Base-by-base conservation (phyloP, 2,329 filamentous ascomycete species). In the Aspergillus niger region DNA sequence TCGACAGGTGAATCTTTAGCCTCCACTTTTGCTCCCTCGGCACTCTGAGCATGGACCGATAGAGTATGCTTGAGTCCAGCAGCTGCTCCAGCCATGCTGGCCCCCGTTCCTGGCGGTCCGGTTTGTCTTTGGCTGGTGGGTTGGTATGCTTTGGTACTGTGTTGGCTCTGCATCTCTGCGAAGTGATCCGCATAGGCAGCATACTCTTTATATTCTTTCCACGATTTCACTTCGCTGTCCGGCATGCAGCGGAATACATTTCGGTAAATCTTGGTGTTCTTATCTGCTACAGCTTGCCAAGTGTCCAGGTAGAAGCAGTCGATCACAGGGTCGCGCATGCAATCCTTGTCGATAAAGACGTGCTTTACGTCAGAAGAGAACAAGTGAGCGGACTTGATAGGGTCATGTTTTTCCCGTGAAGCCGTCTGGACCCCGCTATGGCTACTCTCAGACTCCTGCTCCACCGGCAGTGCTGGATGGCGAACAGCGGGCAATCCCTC, bases 171-270 rank as follows among this genome's bases (percentile, higher is more conserved):
- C 69, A 84, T 76, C 68, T 90, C 88, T 58, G 86, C 85, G 80
- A 99, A 97, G 49, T 88, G 86, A 66, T 90, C 87, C 17, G 85
- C 83, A 73, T 97, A 98, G 4, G 87, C 84, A 57, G 86, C 83
- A 71, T 90, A 96, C 66, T 96, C 90, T 64, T 91, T 89, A 77
- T 99, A 99, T 65, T 96, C 91, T 66, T 90, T 88, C 95, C 95
- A 99, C 47, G 90, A 94, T 65, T 87, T 89, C 26, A 97, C 95
- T 72, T 97, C 92, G 55, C 89, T 97, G 74, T 99, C 95, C 1
- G 95, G 95, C 91, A 96, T 96, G 76, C 93, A 97, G 50, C 93
- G 88, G 81, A 99, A 99, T 8, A 99, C 94, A 63, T 90, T 87
- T 32, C 95, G 90, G 79, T 91, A 99, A 51, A 99, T 85, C 73